Evolutionary conservation across 345 rosid genomes (phyloP), one percentile per base, ranked within the genome.

Genomic region (Excoecaria cochinchinensis): DNA sequence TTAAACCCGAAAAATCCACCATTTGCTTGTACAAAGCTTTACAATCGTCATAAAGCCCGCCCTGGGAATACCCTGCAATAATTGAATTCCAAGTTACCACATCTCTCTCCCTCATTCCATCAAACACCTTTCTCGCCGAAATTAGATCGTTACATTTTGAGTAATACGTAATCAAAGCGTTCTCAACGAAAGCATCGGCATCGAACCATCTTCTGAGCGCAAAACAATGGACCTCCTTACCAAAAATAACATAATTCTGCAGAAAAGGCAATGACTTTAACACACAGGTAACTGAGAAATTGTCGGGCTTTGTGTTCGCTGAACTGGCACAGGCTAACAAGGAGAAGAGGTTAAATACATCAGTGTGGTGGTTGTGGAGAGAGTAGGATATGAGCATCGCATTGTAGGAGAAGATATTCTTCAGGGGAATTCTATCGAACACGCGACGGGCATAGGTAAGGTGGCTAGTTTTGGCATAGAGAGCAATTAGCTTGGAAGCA

Each of bases 51-150:
- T 84, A 89, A 77, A 59, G 80, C 47, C 97, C 95, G 40, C 79
- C 86, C 53, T 91, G 97, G 46, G 97, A 90, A 69, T 91, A 94
- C 24, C 95, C 97, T 0, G 93, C 79, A 74, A 92, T 86, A 93
- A 94, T 90, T 6, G 97, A 92, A 74, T 92, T 94, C 97, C 98
- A 94, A 0, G 94, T 80, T 39, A 94, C 92, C 1, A 87, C 78
- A 77, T 92, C 98, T 86, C 89, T 90, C 14, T 83, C 76, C 46
- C 68, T 51, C 92, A 91, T 90, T 74, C 47, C 71, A 75, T 89
- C 91, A 64, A 94, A 94, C 84, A 91, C 53, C 58, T 69, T 85
- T 85, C 90, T 83, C 9, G 92, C 93, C 52, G 60, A 86, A 42
- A 61, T 78, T 10, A 71, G 38, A 7, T 78, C 82, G 21, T 81